Base-by-base conservation (phyloP, 306 rosid genomes). In the Cyclanthera cordifolia region DNA sequence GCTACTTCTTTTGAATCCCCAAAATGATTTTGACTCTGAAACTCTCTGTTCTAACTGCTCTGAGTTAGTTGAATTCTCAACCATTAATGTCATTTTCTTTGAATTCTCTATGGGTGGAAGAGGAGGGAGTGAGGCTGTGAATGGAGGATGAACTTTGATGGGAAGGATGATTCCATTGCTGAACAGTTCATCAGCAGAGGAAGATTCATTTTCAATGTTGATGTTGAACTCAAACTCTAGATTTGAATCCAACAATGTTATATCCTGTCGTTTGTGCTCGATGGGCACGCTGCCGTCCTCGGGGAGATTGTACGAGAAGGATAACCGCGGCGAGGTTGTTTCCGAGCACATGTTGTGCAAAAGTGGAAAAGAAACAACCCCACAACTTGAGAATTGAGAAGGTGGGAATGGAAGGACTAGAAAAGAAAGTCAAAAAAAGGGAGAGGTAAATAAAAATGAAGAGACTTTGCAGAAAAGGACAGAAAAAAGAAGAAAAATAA, bases 111-210 rank as follows among this genome's bases (percentile, higher is more conserved):
- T 37, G 50, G 20, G 75, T 23, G 45, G 77, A 6, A 71, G 76
- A 69, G 81, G 83, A 27, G 87, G 95, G 28, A 83, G 87, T 34
- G 94, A 84, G 43, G 87, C 78, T 23, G 34, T 27, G 77, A 82
- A 32, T 45, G 32, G 34, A 71, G 17, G 72, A 43, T 15, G n/a
- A n/a, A n/a, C 49, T 34, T 82, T 85, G 24, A 72, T 77, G 2
- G 99, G 95, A 77, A 85, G 87, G 73, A 93, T 88, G 10, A 86
- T 43, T 0, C 96, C 99, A 78, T 90, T 84, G 8, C 85, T 86
- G 78, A 93, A 93, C 56, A 93, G 91, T 72, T 93, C 96, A 80
- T 90, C 99, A 17, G 99, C 96, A 0, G 88, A 80, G 54, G 88
- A 83, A 68, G 88, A 74, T 49, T 82, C 81, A 67, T 76, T 75